A percentile compares a stretch with the other conserved stretches of the same genome.
These are phyloP conservation scores for Wilcoxina mikolae DNA, from an alignment of 495 filamentous ascomycete genomes.

Conservation along the genomic window DNA sequence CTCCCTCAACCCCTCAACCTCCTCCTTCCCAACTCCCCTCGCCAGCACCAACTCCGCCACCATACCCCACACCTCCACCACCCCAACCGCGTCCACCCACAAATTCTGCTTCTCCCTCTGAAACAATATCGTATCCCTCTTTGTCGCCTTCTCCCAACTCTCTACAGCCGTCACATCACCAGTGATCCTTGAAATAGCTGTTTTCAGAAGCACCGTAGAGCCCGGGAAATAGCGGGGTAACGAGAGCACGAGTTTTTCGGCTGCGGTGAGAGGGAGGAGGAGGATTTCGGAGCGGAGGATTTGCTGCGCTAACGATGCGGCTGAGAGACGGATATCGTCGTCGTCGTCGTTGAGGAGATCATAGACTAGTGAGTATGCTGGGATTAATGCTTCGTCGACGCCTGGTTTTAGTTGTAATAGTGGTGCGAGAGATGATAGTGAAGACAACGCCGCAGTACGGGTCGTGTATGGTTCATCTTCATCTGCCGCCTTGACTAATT, in stretches of 20 bases:
- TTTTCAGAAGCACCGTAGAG: conserved; percentile 30
- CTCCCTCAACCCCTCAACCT: conserved; percentile 11
- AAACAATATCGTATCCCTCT: conserved; percentile 61
- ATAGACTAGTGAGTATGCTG: conserved; percentile 40
- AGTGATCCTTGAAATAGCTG: conserved; percentile 12
- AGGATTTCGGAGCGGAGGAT: conserved; percentile 29
- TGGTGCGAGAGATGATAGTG: conserved; percentile 4
- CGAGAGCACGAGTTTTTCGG: conserved; percentile 25
- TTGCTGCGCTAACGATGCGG: conserved; percentile 35
- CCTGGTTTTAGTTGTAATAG: not conserved
- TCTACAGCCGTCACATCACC: conserved; percentile 31
- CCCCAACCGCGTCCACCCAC: conserved; percentile 65
- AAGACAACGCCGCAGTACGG: conserved; percentile 17
- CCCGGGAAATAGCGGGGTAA: conserved; percentile 18
- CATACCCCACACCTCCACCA: conserved; percentile 28
- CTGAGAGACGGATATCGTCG: conserved; percentile 61
- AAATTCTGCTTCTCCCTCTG: conserved; percentile 81
- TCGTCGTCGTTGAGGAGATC: conserved; percentile 75
- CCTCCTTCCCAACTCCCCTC: conserved; percentile 7
- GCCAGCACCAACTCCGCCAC: conserved; percentile 2
- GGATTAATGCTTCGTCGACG: conserved; percentile 3
- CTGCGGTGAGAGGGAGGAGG: conserved; percentile 33
- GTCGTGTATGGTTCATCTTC: conserved; percentile 19
- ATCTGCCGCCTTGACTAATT: conserved; percentile 1
- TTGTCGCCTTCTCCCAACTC: conserved; percentile 37